A percentile compares a stretch with the other conserved stretches of the same genome.
Evolutionary conservation across 2,329 filamentous ascomycete genomes (phyloP).

Genomic region (Zalaria sp.): DNA sequence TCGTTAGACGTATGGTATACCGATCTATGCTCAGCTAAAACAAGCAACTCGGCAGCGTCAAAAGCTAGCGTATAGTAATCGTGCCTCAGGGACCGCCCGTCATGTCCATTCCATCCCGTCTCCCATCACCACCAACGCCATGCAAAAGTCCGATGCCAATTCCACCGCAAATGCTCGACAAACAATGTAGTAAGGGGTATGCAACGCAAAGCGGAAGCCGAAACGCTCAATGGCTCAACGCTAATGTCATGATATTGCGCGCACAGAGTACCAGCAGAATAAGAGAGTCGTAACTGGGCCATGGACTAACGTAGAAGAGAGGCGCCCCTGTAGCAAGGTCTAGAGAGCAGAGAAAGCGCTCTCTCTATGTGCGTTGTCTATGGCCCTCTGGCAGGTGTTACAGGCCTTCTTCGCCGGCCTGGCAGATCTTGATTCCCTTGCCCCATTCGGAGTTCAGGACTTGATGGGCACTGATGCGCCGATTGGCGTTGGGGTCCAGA

Average conservation of each 20-base stretch:
- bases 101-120: too few species aligned
- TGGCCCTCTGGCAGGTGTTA: constrained; percentile 28
- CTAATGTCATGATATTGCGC: neutral
- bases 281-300: neutral
- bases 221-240: neutral
- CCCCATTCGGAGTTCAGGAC: constrained; percentile 98
- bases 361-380: too few species aligned
- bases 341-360: too few species aligned
- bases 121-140: neutral
- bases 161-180: neutral
- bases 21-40: too few species aligned
- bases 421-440: constrained; percentile 92
- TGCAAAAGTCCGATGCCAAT: neutral
- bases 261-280: neutral
- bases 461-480: constrained; percentile 89
- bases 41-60: too few species aligned
- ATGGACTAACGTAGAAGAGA: too few species aligned
- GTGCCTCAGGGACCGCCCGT: too few species aligned
- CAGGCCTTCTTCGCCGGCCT: constrained; percentile 88
- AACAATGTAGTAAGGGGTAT: neutral
- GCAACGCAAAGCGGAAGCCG: neutral
- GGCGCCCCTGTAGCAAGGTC: too few species aligned
- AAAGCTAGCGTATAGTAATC: too few species aligned
- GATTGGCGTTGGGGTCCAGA: constrained; percentile 80
- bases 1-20: too few species aligned